Evolutionary conservation across 116 monocot species (phyloP).

Genomic region (Trichopus zeylanicus): DNA sequence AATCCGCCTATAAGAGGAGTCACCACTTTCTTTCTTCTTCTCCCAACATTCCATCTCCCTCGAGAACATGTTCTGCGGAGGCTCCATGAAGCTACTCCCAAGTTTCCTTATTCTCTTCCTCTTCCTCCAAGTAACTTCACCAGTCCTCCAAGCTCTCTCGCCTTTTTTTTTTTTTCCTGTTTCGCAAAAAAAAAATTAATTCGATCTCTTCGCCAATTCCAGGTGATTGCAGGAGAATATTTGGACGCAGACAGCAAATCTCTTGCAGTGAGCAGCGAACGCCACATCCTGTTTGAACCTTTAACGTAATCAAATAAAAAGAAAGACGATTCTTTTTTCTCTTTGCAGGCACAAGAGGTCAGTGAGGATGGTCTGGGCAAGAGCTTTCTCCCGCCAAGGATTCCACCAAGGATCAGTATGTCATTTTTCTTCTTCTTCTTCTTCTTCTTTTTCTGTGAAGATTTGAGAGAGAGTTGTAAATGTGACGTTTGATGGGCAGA

Average conservation of each 20-base stretch:
- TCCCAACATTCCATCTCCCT: background rate
- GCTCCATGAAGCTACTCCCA: constrained; percentile 4
- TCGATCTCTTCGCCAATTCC: background rate
- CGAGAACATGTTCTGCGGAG: constrained; percentile 11
- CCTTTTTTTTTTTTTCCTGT: background rate
- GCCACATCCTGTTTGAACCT: background rate
- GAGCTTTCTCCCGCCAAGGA: constrained; percentile 10
- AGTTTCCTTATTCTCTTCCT: constrained; percentile 20
- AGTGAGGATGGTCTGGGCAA: constrained; percentile 1
- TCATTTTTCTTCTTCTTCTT: background rate
- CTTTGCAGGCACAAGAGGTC: constrained; percentile 7
- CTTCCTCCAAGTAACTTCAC: constrained; percentile 17
- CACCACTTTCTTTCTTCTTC: background rate
- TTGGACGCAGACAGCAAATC: background rate
- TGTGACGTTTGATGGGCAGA: constrained; percentile 7
- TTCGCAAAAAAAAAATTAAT: background rate
- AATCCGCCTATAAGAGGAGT: constrained; percentile 22
- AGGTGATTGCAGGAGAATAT: constrained; percentile 24
- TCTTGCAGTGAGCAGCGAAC: background rate
- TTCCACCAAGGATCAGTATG: constrained; percentile 33
- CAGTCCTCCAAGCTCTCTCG: background rate
- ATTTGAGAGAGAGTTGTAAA: background rate
- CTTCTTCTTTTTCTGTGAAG: background rate
- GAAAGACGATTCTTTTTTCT: background rate
- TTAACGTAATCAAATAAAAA: no score